A percentile compares a stretch with the other conserved stretches of the same genome.
Conservation (phyloP, 148 eudicot genomes). For the Chenopodium quinoa region DNA sequence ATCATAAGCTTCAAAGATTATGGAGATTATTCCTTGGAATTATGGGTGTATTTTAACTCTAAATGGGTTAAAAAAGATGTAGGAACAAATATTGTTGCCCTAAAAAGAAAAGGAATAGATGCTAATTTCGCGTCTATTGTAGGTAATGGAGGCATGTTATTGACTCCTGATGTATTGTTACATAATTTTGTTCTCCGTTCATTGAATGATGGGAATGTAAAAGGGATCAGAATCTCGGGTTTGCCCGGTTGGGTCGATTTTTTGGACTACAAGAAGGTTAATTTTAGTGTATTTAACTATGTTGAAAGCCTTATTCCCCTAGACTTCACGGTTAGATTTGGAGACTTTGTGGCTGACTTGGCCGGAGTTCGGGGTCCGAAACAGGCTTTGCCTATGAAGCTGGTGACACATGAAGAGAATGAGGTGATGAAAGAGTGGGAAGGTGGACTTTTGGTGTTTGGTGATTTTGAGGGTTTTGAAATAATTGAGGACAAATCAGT, state of each 20-base stretch:
- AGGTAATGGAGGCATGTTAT: neutral
- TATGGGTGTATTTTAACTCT: neutral
- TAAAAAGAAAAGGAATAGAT: neutral
- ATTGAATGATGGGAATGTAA: neutral
- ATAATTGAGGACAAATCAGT: no score
- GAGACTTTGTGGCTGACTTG: neutral
- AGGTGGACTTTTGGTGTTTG: neutral
- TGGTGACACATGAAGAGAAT: neutral
- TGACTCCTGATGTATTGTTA: conserved; percentile 1
- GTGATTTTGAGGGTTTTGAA: neutral
- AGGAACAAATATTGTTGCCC: neutral
- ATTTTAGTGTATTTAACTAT: neutral
- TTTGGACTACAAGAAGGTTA: neutral
- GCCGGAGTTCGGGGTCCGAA: neutral
- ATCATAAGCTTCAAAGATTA: conserved; percentile 4
- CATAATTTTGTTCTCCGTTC: neutral
- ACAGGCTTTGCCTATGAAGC: neutral
- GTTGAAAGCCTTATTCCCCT: neutral
- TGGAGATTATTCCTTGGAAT: neutral
- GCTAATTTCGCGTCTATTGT: neutral
- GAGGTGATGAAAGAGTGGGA: neutral
- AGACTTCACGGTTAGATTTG: neutral
- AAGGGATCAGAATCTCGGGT: neutral
- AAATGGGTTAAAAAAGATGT: neutral
- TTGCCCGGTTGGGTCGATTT: conserved; percentile 8